These are phyloP conservation scores for Calonectria pauciramosa DNA, from an alignment of 2,329 filamentous ascomycete species.

Conservation along the genomic window DNA sequence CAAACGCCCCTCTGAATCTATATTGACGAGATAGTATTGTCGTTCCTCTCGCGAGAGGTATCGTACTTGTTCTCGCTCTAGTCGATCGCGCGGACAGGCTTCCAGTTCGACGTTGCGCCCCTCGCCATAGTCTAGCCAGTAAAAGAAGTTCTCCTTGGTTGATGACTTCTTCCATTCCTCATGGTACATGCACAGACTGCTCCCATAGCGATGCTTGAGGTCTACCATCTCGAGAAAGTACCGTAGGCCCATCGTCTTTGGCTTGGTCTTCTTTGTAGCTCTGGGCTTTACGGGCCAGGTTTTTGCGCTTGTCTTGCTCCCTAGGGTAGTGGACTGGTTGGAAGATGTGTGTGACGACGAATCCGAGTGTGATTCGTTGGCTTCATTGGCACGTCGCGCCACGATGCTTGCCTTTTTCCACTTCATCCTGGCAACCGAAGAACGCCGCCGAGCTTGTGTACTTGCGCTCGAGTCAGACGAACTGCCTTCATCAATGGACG, in stretches of 20 bases:
- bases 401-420: constrained; percentile 83
- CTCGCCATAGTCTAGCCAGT: constrained; percentile 89
- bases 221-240: constrained; percentile 92
- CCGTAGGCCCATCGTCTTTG: constrained; percentile 86
- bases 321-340: constrained; percentile 49
- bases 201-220: constrained; percentile 88
- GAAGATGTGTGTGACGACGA: constrained; percentile 47
- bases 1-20: constrained; percentile 81
- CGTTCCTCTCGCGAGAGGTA: constrained; percentile 89
- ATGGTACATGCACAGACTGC: constrained; percentile 86
- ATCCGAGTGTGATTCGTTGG: constrained; percentile 66
- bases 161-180: constrained; percentile 83
- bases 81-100: constrained; percentile 78
- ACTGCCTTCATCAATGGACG: constrained; percentile 26
- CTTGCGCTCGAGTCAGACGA: constrained; percentile 20
- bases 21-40: constrained; percentile 82
- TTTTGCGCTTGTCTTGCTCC: constrained; percentile 55
- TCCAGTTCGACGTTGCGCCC: constrained; percentile 79
- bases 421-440: constrained; percentile 69
- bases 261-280: constrained; percentile 71
- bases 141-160: constrained; percentile 91
- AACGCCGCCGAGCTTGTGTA: constrained; percentile 28
- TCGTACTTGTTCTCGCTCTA: constrained; percentile 84
- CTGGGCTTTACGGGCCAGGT: constrained; percentile 64
- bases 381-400: constrained; percentile 78